phyloP scores from a whole-genome alignment of 2,329 filamentous ascomycete genomes.

The Trichoderma lentiforme region DNA sequence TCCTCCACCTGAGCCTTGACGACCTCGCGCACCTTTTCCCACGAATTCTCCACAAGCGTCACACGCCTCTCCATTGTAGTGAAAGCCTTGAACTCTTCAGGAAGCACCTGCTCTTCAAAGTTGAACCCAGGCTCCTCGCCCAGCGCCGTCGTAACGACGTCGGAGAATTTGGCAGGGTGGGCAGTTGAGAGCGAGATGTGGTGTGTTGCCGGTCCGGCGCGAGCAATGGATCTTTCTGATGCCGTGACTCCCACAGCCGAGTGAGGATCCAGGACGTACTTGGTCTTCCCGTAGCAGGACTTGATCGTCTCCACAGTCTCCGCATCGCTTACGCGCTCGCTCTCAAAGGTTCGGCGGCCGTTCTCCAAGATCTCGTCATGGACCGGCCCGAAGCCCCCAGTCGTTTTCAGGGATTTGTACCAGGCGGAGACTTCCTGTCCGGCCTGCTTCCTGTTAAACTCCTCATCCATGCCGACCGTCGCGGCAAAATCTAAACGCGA shows the following conservation, averaged over 20 bases:
- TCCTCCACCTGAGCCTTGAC: constrained; percentile 67
- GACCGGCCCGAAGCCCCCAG: constrained; percentile 78
- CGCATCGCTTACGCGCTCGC: constrained; percentile 65
- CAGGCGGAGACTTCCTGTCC: constrained; percentile 74
- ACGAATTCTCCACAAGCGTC: constrained; percentile 65
- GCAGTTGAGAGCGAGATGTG: constrained; percentile 90
- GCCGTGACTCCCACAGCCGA: constrained; percentile 83
- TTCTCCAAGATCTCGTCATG: constrained; percentile 67
- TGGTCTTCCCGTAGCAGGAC: constrained; percentile 53
- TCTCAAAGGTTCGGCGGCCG: constrained; percentile 74
- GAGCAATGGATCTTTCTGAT: constrained; percentile 63
- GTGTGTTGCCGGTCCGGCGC: constrained; percentile 48
- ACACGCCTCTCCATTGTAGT: constrained; percentile 74
- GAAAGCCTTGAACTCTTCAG: constrained; percentile 76
- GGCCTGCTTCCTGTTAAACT: constrained; percentile 64
- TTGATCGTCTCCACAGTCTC: constrained; percentile 66
- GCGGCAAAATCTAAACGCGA: constrained; percentile 52
- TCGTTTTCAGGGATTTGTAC: constrained; percentile 75
- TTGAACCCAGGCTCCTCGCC: constrained; percentile 66
- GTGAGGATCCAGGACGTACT: constrained; percentile 91
- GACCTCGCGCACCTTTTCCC: constrained; percentile 71
- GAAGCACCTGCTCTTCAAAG: constrained; percentile 70
- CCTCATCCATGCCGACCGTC: constrained; percentile 58
- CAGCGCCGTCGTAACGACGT: constrained; percentile 78
- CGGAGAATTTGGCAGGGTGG: constrained; percentile 91